These are phyloP conservation scores for Dalbergia oliveri DNA, from an alignment of 306 rosid genomes.

Conservation along the genomic window DNA sequence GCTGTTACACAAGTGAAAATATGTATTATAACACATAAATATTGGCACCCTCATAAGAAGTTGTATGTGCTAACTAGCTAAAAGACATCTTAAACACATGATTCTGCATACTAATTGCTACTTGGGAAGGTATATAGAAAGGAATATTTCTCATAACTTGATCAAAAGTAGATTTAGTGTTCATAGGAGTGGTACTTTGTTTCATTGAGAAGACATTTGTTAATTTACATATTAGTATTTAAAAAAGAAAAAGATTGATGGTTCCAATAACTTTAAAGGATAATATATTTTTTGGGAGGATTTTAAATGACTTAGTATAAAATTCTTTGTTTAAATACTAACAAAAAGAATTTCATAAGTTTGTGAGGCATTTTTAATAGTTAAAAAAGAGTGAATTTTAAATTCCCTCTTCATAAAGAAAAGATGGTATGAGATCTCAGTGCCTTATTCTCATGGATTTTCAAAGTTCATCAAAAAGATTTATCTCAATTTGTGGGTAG, in stretches of 20 bases:
- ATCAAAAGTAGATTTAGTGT: neutral
- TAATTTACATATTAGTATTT: neutral
- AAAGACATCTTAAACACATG: neutral
- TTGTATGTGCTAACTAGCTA: neutral
- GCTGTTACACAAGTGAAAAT: constrained; percentile 51
- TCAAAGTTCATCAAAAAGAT: too few species aligned
- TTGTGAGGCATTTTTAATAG: too few species aligned
- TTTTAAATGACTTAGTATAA: too few species aligned
- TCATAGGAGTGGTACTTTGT: neutral
- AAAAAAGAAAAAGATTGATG: neutral
- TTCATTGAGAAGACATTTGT: neutral
- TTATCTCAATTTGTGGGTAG: too few species aligned
- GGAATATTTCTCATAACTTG: neutral
- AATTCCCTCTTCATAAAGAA: too few species aligned
- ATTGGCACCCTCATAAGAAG: neutral
- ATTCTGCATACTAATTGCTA: neutral
- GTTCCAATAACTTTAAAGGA: neutral
- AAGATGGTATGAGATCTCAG: too few species aligned
- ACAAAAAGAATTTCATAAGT: too few species aligned
- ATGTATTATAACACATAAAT: neutral
- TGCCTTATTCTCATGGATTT: too few species aligned
- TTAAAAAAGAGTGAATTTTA: too few species aligned
- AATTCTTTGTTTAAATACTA: too few species aligned
- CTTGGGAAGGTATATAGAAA: neutral
- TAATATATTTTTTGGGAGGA: too few species aligned